Conservation (phyloP, 768 basidiomycete genomes). For the Trametes villosa region DNA sequence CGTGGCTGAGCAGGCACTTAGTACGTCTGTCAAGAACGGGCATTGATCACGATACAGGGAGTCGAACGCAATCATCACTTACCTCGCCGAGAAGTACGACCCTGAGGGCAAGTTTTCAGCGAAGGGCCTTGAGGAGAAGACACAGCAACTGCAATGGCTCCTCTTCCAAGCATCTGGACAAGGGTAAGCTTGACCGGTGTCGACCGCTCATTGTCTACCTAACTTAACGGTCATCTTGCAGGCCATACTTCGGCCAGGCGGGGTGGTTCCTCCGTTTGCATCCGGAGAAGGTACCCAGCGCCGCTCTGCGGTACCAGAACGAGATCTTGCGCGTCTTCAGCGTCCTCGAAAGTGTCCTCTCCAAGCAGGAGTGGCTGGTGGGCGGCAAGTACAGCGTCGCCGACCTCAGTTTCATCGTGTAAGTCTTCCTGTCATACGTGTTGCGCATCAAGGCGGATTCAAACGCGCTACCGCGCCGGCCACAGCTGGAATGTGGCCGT, state of each 20-base stretch:
- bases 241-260: slow-evolving; percentile 18
- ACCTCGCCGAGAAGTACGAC: slow-evolving; percentile 47
- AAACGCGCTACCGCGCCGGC: no score
- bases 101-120: slow-evolving; percentile 34
- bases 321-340: slow-evolving; percentile 14
- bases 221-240: neutral
- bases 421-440: neutral
- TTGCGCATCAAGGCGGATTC: neutral
- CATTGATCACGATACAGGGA: neutral
- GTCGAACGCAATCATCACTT: slow-evolving; percentile 38
- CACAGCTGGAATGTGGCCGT: neutral
- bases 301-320: slow-evolving; percentile 21
- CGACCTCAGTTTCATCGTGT: slow-evolving; percentile 17
- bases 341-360: slow-evolving; percentile 17
- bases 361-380: slow-evolving; percentile 19
- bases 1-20: no score
- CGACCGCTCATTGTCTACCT: neutral
- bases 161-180: slow-evolving; percentile 38
- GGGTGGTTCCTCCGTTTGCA: slow-evolving; percentile 6
- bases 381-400: slow-evolving; percentile 14
- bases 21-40: no score
- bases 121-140: neutral
- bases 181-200: slow-evolving; percentile 13
- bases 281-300: slow-evolving; percentile 13
- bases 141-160: slow-evolving; percentile 40